phyloP scores from a whole-genome alignment of 148 eudicot genomes.

The Pharnaceum exiguum region DNA sequence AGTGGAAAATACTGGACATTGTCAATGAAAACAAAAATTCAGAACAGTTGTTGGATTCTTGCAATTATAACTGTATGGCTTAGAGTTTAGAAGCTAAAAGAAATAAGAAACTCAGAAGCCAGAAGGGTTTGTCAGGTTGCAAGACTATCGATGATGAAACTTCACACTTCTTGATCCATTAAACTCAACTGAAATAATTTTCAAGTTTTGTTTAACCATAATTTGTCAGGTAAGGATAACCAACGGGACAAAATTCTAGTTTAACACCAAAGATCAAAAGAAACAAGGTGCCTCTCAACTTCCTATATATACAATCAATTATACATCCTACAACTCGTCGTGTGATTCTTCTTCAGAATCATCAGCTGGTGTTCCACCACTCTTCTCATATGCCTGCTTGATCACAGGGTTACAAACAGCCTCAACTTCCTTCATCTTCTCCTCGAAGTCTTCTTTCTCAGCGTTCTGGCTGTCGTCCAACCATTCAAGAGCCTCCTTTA shows the following conservation, averaged over 20 bases:
- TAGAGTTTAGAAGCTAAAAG: too few relatives aligned
- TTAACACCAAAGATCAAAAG: neutral
- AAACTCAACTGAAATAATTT: too few relatives aligned
- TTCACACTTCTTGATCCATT: too few relatives aligned
- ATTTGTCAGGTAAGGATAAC: too few relatives aligned
- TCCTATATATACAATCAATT: constrained; percentile 13
- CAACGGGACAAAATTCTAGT: neutral
- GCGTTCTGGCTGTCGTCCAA: constrained; percentile 41
- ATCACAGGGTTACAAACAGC: constrained; percentile 43
- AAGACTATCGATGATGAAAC: too few relatives aligned
- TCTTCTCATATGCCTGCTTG: constrained; percentile 37
- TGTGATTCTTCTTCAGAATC: constrained; percentile 26
- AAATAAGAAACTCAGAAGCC: too few relatives aligned
- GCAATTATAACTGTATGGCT: too few relatives aligned
- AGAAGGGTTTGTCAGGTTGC: too few relatives aligned
- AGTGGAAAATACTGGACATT: too few relatives aligned
- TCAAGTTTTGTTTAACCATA: too few relatives aligned
- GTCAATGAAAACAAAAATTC: too few relatives aligned
- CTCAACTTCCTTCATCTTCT: constrained; percentile 62
- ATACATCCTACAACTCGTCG: constrained; percentile 24
- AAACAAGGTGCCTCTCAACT: neutral
- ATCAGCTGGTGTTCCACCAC: constrained; percentile 20
- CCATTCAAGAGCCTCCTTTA: constrained; percentile 51
- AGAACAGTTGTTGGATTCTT: too few relatives aligned
- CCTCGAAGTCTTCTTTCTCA: constrained; percentile 44